phyloP scores from a whole-genome alignment of 2,329 filamentous ascomycete species.

The Pseudocercospora macadamiae region DNA sequence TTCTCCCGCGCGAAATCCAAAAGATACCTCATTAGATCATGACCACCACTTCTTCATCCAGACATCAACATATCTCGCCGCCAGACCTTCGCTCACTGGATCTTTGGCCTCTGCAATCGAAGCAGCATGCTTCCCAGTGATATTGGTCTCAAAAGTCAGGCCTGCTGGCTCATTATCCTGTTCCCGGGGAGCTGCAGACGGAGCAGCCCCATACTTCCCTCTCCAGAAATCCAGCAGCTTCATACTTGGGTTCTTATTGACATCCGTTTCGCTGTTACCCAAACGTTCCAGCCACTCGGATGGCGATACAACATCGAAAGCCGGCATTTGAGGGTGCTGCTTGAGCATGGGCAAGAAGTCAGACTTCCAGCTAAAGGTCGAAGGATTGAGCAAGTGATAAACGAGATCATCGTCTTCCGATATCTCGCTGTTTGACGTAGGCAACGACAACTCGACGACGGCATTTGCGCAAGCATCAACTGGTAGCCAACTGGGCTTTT shows the following conservation, averaged over 20 bases:
- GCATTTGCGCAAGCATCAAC: slow-evolving; percentile 45
- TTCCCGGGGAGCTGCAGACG: neutral
- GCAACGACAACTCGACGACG: slow-evolving; percentile 17
- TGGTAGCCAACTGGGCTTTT: slow-evolving; percentile 50
- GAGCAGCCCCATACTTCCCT: slow-evolving; percentile 17
- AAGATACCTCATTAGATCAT: too few relatives aligned
- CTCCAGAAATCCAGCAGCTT: slow-evolving; percentile 37
- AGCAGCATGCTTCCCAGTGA: neutral
- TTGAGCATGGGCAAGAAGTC: slow-evolving; percentile 28
- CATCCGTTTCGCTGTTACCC: slow-evolving; percentile 22
- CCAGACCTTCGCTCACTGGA: slow-evolving; percentile 12
- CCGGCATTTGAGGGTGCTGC: slow-evolving; percentile 21
- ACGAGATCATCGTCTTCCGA: slow-evolving; percentile 24
- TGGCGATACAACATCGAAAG: slow-evolving; percentile 26
- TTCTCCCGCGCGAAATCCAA: too few relatives aligned
- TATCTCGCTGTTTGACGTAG: neutral
- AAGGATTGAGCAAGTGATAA: slow-evolving; percentile 42
- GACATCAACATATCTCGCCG: slow-evolving; percentile 9
- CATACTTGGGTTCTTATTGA: slow-evolving; percentile 31
- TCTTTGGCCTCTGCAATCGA: slow-evolving; percentile 3
- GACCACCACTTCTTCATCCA: slow-evolving; percentile 13
- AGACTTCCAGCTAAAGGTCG: slow-evolving; percentile 27
- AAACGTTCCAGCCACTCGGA: slow-evolving; percentile 25
- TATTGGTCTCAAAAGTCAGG: slow-evolving; percentile 5
- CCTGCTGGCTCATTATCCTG: slow-evolving; percentile 8